A percentile compares a stretch with the other conserved stretches of the same genome.
Conservation (phyloP, 148 eudicot genomes). For the Camellia japonica region DNA sequence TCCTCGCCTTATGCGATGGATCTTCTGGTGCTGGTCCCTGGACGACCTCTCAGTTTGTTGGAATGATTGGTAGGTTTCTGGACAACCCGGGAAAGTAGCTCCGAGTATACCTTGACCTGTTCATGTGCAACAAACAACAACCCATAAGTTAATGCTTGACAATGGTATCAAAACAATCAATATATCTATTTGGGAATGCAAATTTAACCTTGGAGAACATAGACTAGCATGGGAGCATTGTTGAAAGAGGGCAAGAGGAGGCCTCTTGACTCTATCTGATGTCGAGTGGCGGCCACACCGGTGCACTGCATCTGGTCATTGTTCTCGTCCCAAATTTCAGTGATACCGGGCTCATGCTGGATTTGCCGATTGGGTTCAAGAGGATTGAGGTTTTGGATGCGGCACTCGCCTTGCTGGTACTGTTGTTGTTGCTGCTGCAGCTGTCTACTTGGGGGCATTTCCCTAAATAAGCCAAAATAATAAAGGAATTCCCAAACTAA, state of each 20-base stretch:
- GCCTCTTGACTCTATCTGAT: slow-evolving; percentile 5
- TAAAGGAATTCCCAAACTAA: no score
- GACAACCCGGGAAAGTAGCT: neutral
- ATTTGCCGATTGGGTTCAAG: slow-evolving; percentile 2
- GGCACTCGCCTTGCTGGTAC: slow-evolving; percentile 4
- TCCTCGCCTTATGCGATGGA: slow-evolving; percentile 16
- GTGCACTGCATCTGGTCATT: neutral
- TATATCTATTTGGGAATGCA: no score
- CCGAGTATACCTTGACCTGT: slow-evolving; percentile 1
- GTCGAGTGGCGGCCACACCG: neutral
- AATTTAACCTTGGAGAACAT: slow-evolving; percentile 4
- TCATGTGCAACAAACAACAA: no score
- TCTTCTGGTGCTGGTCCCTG: slow-evolving; percentile 31
- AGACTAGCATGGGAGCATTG: slow-evolving; percentile 13
- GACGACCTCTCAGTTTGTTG: slow-evolving; percentile 4
- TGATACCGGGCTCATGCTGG: slow-evolving; percentile 8
- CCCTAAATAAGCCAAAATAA: no score
- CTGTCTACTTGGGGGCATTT: no score
- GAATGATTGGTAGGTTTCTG: slow-evolving; percentile 17
- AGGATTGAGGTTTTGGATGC: neutral
- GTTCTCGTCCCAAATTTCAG: slow-evolving; percentile 4
- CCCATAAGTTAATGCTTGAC: no score
- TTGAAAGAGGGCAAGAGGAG: slow-evolving; percentile 2
- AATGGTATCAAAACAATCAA: no score
- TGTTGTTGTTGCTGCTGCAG: neutral